Percentiles rank a stretch among this genome's conserved stretches.
phyloP scores from a whole-genome alignment of 1,284 basidiomycete species.

The Marasmius fiardii region DNA sequence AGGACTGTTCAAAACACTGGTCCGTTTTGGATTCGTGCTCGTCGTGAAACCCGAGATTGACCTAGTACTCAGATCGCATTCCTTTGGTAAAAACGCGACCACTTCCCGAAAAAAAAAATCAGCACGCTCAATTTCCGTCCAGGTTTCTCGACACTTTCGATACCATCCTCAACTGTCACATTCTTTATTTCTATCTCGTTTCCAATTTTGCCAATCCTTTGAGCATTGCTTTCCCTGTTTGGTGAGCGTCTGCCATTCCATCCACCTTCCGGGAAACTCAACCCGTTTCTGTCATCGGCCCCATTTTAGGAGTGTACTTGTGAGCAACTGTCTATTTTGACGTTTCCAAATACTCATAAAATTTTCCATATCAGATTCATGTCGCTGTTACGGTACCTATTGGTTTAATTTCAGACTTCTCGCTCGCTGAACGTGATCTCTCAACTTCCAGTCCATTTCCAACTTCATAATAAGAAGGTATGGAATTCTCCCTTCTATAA shows the following conservation, averaged over 20 bases:
- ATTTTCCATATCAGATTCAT: constrained; percentile 31
- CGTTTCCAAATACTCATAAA: background rate
- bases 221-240: constrained; percentile 39
- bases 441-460: constrained; percentile 31
- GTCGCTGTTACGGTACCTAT: constrained; percentile 36
- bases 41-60: background rate
- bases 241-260: constrained; percentile 29
- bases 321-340: background rate
- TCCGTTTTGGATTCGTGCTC: constrained; percentile 21
- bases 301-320: background rate
- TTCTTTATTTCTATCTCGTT: constrained; percentile 53
- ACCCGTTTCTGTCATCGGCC: background rate
- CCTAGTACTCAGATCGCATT: constrained; percentile 30
- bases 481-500: background rate
- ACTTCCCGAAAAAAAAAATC: background rate
- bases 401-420: background rate
- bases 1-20: constrained; percentile 33
- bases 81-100: constrained; percentile 31
- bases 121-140: constrained; percentile 2
- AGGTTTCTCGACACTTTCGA: constrained; percentile 53
- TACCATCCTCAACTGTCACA: constrained; percentile 42
- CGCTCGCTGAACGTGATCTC: background rate
- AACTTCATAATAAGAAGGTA: constrained; percentile 41
- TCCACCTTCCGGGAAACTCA: background rate
- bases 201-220: constrained; percentile 42